Base-by-base conservation (phyloP, 345 rosid genomes). In the Camelina hispida region DNA sequence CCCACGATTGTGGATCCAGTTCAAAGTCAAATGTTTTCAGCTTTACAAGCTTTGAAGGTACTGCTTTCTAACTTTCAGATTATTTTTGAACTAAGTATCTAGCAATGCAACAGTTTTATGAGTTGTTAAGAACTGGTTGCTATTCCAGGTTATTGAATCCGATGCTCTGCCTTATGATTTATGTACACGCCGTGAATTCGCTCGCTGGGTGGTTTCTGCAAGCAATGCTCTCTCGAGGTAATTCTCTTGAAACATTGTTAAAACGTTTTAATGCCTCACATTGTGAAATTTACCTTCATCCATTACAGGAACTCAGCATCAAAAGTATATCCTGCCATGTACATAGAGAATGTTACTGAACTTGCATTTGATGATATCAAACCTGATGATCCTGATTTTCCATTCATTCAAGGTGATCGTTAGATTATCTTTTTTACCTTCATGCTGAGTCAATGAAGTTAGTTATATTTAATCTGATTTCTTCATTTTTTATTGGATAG, bases 241-340 rank as follows among this genome's bases (percentile, higher is more conserved):
- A 17, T 2, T 52, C 20, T n/a, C n/a, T n/a, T n/a, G n/a, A n/a
- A n/a, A n/a, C n/a, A n/a, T n/a, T n/a, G n/a, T n/a, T n/a, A n/a
- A n/a, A n/a, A n/a, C n/a, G n/a, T n/a, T n/a, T n/a, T n/a, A 51
- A 18, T 9, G 3, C 69, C 12, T 71, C 15, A 50, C 5, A 47
- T 38, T 2, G 9, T 72, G 48, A 42, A 59, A 42, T n/a, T 8
- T 52, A 50, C 42, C 76, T 78, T 77, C 35, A 56, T 79, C 60
- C 55, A 69, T 81, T 83, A 82, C 73, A 91, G 97, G 87, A 90
- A 77, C 67, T 71, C 92, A 4, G 65, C 78, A 66, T 91, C 99
- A 23, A 94, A 94, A 79, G 90, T 94, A 40, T 91, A 90, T 85
- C 97, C 96, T 51, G 99, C 97, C 16, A 95, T 90, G 98, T 92